Evolutionary conservation across 1,284 basidiomycete species (phyloP), one percentile per base, ranked within the genome.

Genomic region (Ustanciosporium gigantosporum): DNA sequence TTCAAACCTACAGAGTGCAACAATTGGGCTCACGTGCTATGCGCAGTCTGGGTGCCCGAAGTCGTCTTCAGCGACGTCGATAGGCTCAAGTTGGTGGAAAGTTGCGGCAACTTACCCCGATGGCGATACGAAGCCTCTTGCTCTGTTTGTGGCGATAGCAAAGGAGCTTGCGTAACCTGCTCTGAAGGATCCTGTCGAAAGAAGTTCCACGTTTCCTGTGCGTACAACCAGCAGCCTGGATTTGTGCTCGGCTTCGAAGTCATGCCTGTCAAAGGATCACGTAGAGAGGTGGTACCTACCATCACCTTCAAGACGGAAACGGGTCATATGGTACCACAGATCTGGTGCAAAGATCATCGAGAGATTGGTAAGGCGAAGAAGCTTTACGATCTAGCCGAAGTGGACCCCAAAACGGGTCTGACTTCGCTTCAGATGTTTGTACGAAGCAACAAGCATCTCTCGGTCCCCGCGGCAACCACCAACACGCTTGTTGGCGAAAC

Each of bases 1-100:
- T 86, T 89, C 75, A 96, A 96, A 77, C 90, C 90, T 4, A 96
- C 93, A 0, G 94, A 97, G 80, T 88, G 90, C 21, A 88, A 89
- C 78, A 89, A 90, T 56, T 96, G 91, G 90, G 87, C 87, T 1
- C 94, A 98, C 76, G 82, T 92, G 17, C 78, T 96, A 1, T 97
- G 94, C 79, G 85, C 92, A 1, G 84, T 89, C 1, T 97, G 91
- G 80, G 85, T 87, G 24, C 87, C 88, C 3, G 92, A 95, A 70
- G 81, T 93, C 6, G 82, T 82, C 16, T 94, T 88, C 78, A 87
- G 88, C 19, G 87, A 92, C 76, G 83, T 88, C 0, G 70, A 80
- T 11, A 83, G 83, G 36, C 81, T 94, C 43, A 86, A 87, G 39
- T 79, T 86, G 13, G 88, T 91, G 13, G 94, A 97, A 79, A 91